These are phyloP conservation scores for Rhizomucor pusillus DNA, from an alignment of 371 early-diverging fungal species.

Conservation along the genomic window DNA sequence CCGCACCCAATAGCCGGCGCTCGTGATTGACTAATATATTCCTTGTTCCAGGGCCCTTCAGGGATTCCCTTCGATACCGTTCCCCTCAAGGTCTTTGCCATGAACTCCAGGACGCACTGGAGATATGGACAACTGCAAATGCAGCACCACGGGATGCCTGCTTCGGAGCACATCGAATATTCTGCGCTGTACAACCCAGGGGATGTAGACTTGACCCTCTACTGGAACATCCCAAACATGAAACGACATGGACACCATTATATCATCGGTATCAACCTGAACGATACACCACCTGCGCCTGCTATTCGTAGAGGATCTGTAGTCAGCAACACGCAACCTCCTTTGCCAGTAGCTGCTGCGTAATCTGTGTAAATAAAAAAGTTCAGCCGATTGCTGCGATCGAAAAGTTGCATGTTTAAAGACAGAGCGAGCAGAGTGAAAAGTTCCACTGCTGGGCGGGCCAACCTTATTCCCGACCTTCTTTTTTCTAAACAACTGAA, in stretches of 20 bases:
- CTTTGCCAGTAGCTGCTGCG: no score
- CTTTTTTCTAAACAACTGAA: not conserved
- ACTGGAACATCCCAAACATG: slow-evolving; percentile 72
- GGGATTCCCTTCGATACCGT: slow-evolving; percentile 42
- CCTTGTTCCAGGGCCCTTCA: slow-evolving; percentile 24
- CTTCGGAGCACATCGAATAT: slow-evolving; percentile 34
- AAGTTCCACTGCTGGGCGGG: no score
- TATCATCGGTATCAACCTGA: slow-evolving; percentile 85
- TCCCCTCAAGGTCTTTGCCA: slow-evolving; percentile 64
- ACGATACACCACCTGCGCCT: not conserved
- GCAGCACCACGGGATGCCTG: slow-evolving; percentile 65
- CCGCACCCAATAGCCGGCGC: not conserved
- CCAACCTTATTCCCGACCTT: no score
- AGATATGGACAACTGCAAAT: slow-evolving; percentile 55
- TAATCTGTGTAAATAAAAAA: no score
- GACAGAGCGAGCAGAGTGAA: no score
- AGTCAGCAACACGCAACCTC: no score
- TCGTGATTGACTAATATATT: not conserved
- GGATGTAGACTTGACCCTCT: slow-evolving; percentile 84
- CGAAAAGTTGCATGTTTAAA: no score
- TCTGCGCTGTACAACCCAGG: slow-evolving; percentile 81
- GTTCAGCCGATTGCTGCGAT: no score
- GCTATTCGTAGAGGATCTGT: no score
- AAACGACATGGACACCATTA: slow-evolving; percentile 79
- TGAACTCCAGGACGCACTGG: slow-evolving; percentile 74